A percentile compares a stretch with the other conserved stretches of the same genome.
These are phyloP conservation scores for Castanospermum australe DNA, from an alignment of 306 rosid genomes.

Conservation along the genomic window DNA sequence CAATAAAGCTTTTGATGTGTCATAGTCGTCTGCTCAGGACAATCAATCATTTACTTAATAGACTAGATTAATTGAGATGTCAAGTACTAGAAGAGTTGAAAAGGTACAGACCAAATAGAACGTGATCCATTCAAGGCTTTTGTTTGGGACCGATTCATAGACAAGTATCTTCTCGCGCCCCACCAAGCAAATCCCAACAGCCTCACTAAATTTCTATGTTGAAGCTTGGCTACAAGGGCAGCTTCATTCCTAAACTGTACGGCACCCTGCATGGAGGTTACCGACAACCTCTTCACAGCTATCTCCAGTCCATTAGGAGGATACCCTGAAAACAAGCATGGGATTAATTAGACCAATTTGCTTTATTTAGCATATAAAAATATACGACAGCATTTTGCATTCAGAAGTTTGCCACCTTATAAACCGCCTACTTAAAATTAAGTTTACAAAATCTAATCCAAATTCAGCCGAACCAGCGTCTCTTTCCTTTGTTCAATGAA, in stretches of 20 bases:
- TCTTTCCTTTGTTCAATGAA: too few species aligned
- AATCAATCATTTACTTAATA: background rate
- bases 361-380: background rate
- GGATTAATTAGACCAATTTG: background rate
- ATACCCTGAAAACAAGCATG: slow-evolving; percentile 41
- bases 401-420: slow-evolving; percentile 35
- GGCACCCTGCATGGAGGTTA: slow-evolving; percentile 55
- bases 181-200: slow-evolving; percentile 61
- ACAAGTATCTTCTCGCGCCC: slow-evolving; percentile 59
- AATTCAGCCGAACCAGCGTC: too few species aligned
- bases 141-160: slow-evolving; percentile 58
- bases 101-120: slow-evolving; percentile 49
- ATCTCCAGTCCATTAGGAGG: slow-evolving; percentile 49
- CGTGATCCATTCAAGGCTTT: slow-evolving; percentile 53
- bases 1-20: background rate
- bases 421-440: too few species aligned
- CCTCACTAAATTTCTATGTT: slow-evolving; percentile 59
- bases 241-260: slow-evolving; percentile 65
- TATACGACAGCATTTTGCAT: background rate
- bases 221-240: slow-evolving; percentile 57
- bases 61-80: background rate
- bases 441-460: too few species aligned
- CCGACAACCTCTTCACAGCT: slow-evolving; percentile 61
- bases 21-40: background rate
- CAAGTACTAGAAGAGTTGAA: background rate